These are phyloP conservation scores for Trichoderma endophyticum DNA, from an alignment of 2,329 filamentous ascomycete species.

Conservation along the genomic window DNA sequence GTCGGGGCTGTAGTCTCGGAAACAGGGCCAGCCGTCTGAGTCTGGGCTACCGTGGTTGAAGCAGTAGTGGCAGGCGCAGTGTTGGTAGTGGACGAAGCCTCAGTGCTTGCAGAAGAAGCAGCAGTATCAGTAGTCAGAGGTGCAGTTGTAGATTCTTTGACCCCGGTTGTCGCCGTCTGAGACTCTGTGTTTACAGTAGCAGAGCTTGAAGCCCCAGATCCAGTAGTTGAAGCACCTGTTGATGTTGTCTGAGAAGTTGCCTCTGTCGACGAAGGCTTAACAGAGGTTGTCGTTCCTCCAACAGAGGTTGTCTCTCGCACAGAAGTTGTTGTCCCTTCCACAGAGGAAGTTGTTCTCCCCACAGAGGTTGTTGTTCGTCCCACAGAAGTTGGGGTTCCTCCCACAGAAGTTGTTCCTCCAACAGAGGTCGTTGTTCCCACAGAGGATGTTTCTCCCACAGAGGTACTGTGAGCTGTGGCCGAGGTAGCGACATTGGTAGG, in stretches of 20 bases:
- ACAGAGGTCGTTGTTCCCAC: not conserved
- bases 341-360: not conserved
- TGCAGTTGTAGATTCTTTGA: not conserved
- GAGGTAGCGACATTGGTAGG: not conserved
- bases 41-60: not conserved
- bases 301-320: not conserved
- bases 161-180: not conserved
- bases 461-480: not conserved
- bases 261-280: not conserved
- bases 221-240: not conserved
- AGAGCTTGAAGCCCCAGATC: not conserved
- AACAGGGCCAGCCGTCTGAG: not conserved
- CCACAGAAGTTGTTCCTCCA: not conserved
- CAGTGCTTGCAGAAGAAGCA: not conserved
- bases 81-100: not conserved
- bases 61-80: not conserved
- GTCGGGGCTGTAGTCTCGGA: not conserved
- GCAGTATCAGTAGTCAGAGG: not conserved
- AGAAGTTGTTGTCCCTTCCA: not conserved
- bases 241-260: not conserved
- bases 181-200: not conserved
- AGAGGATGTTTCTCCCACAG: not conserved
- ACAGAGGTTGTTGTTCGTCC: not conserved
- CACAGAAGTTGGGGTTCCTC: not conserved
- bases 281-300: not conserved